Percentiles rank a stretch among this genome's conserved stretches.
phyloP scores from a whole-genome alignment of 305 asterid species.

The Coffea humblotiana region DNA sequence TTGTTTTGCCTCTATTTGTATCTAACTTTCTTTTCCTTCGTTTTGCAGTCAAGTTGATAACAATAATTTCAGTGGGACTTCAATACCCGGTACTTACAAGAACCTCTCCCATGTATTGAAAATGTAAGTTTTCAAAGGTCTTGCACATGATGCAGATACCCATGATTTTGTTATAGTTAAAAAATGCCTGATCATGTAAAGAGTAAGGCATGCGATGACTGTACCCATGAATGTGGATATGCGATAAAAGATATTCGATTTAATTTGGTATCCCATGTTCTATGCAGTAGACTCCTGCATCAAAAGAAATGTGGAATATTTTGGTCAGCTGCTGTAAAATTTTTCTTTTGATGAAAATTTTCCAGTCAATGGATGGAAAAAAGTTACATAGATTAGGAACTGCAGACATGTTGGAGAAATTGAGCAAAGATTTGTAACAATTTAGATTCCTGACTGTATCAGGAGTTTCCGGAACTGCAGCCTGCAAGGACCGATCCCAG shows the following conservation, averaged over 20 bases:
- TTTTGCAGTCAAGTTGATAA: conserved; percentile 91
- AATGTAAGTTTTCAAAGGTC: conserved; percentile 53
- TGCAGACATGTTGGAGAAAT: not conserved
- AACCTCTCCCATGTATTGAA: conserved; percentile 73
- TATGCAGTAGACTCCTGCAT: too few relatives aligned
- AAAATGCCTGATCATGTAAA: not conserved
- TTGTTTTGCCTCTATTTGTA: conserved; percentile 29
- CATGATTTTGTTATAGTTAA: not conserved
- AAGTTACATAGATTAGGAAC: not conserved
- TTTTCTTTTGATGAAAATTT: not conserved
- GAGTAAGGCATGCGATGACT: not conserved
- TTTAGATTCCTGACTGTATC: conserved; percentile 24
- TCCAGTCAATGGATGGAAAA: not conserved
- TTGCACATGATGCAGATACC: conserved; percentile 3
- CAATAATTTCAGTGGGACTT: conserved; percentile 76
- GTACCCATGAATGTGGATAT: not conserved
- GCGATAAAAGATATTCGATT: not conserved
- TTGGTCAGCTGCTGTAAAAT: not conserved
- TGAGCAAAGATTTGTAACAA: conserved; percentile 5
- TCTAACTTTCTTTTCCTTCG: too few relatives aligned
- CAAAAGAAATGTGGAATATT: not conserved
- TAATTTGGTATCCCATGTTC: not conserved
- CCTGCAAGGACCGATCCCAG: conserved; percentile 82
- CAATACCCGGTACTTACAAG: conserved; percentile 69
- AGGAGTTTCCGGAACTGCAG: conserved; percentile 99